Percentiles rank a stretch among this genome's conserved stretches.
Conservation (phyloP, 768 basidiomycete genomes). For the Dendrothele bispora region DNA sequence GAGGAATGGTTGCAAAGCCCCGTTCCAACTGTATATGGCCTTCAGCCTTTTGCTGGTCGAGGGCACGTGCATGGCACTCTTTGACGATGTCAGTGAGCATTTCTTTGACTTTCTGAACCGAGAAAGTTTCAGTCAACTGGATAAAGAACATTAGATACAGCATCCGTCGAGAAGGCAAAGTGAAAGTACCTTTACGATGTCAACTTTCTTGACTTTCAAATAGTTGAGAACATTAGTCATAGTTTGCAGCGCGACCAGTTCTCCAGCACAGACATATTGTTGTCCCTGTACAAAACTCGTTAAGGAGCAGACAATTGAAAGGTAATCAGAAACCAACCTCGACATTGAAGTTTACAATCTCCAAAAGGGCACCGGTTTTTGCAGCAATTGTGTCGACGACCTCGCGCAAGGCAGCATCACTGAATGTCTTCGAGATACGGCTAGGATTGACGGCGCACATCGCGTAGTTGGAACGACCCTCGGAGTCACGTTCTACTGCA, state of each 20-base stretch:
- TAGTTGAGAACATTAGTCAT: slow-evolving; percentile 97
- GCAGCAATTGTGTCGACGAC: slow-evolving; percentile 90
- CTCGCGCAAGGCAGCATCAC: slow-evolving; percentile 92
- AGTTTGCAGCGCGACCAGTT: slow-evolving; percentile 88
- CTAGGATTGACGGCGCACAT: slow-evolving; percentile 99
- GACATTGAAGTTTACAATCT: slow-evolving; percentile 97
- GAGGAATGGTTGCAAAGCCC: slow-evolving; percentile 93
- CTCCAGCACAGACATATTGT: slow-evolving; percentile 99
- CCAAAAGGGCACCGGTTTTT: slow-evolving; percentile 78
- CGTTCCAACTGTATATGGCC: slow-evolving; percentile 94
- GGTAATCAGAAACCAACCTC: slow-evolving; percentile 51
- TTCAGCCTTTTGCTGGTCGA: slow-evolving; percentile 75
- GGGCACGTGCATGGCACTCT: slow-evolving; percentile 72
- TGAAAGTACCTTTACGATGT: slow-evolving; percentile 72
- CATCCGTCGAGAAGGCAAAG: background rate
- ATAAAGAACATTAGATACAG: slow-evolving; percentile 46
- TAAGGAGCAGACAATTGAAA: slow-evolving; percentile 75
- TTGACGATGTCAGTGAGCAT: slow-evolving; percentile 93
- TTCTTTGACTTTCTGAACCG: slow-evolving; percentile 92
- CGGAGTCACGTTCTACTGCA: slow-evolving; percentile 92
- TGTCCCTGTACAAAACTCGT: slow-evolving; percentile 85
- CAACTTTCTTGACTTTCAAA: slow-evolving; percentile 94
- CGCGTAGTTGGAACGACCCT: slow-evolving; percentile 94
- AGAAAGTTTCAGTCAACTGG: slow-evolving; percentile 84
- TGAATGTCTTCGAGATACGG: slow-evolving; percentile 92